Percentiles rank a stretch among this genome's conserved stretches.
Conservation (phyloP, 2,329 filamentous ascomycete species). For the Harringtonia lauricola region DNA sequence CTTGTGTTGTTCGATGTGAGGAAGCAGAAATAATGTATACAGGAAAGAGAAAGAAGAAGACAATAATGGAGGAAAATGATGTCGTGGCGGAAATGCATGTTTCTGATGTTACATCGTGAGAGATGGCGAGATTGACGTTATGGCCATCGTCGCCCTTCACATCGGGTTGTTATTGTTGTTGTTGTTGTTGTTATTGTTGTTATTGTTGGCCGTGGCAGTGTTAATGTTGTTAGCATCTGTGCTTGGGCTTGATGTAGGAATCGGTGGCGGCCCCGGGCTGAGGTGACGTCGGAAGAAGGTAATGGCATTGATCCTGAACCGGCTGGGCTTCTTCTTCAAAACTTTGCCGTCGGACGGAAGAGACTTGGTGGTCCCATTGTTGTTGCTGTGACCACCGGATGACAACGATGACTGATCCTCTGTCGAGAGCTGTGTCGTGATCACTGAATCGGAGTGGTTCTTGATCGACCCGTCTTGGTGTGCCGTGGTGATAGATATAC, state of each 20-base stretch:
- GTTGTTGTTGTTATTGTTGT: neutral
- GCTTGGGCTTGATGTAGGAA: conserved; percentile 19
- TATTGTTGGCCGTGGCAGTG: too few species aligned
- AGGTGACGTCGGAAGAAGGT: conserved; percentile 45
- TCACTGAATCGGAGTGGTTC: conserved; percentile 14
- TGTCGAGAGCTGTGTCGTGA: conserved; percentile 18
- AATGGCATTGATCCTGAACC: conserved; percentile 52
- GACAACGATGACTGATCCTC: conserved; percentile 23
- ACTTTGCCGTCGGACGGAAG: conserved; percentile 28
- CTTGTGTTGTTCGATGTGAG: too few species aligned
- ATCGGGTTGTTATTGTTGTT: too few species aligned
- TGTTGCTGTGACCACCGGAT: conserved; percentile 20
- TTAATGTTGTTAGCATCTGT: conserved; percentile 3
- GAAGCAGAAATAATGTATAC: too few species aligned
- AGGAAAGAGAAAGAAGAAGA: too few species aligned
- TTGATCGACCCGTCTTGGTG: conserved; percentile 19
- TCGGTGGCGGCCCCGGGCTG: conserved; percentile 24
- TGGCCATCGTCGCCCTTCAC: too few species aligned
- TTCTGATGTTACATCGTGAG: neutral
- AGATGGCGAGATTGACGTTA: neutral
- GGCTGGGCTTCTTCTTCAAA: conserved; percentile 51
- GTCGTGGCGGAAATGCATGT: too few species aligned
- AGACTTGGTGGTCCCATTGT: conserved; percentile 28
- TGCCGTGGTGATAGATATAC: conserved; percentile 19
- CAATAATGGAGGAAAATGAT: too few species aligned